Percentiles rank a stretch among this genome's conserved stretches.
Evolutionary conservation across 352 stramenopile species (phyloP).

Genomic region (Phytophthora pisi): DNA sequence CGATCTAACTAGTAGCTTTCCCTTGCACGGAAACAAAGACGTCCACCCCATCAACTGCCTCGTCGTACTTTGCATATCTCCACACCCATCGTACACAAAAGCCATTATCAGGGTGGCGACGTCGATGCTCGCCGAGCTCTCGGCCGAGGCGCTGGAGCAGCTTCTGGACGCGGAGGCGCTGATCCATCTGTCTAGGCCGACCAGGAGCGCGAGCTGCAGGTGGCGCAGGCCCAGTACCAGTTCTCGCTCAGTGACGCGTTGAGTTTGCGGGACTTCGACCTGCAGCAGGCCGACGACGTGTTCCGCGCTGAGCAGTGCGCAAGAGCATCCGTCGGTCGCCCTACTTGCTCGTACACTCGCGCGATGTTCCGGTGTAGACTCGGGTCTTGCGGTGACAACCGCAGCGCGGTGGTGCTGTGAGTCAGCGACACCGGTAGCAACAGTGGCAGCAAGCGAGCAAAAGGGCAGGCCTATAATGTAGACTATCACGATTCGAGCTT

Average conservation of each 20-base stretch:
- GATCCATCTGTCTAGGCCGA: constrained; percentile 54
- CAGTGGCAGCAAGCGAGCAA: no score
- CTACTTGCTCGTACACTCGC: constrained; percentile 61
- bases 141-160: constrained; percentile 37
- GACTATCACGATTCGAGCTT: no score
- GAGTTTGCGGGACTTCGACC: constrained; percentile 76
- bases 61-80: not conserved
- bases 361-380: constrained; percentile 63
- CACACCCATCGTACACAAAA: constrained; percentile 20
- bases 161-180: constrained; percentile 48
- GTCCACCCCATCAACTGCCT: not conserved
- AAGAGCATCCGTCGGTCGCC: constrained; percentile 48
- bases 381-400: constrained; percentile 48
- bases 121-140: constrained; percentile 36
- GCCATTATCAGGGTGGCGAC: constrained; percentile 8
- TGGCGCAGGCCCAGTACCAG: constrained; percentile 55
- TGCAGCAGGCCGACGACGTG: constrained; percentile 74
- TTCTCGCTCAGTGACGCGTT: constrained; percentile 59
- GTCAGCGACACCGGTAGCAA: no score
- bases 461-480: no score
- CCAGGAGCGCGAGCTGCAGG: constrained; percentile 49
- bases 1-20: constrained; percentile 26
- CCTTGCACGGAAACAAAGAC: not conserved
- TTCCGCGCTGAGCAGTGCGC: constrained; percentile 41
- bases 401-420: constrained; percentile 44